phyloP scores from a whole-genome alignment of 2,329 filamentous ascomycete genomes.

The Fusarium lyarnte region DNA sequence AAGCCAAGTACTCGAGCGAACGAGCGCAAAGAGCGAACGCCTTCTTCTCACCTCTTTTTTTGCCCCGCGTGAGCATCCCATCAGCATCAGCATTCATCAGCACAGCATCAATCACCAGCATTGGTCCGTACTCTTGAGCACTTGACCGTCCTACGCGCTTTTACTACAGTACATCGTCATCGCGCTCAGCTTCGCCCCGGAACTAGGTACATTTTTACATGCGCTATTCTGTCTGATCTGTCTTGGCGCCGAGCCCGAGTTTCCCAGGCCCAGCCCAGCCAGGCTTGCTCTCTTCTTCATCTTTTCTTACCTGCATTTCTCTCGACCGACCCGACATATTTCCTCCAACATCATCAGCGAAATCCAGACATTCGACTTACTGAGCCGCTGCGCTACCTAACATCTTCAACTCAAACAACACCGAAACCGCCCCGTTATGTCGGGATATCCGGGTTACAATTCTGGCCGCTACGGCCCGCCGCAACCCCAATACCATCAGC shows the following conservation, averaged over 20 bases:
- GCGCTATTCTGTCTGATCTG: slow-evolving; percentile 21
- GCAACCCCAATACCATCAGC: slow-evolving; percentile 46
- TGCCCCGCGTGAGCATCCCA: slow-evolving; percentile 32
- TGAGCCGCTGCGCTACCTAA: background rate
- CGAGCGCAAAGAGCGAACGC: background rate
- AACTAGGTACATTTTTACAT: slow-evolving; percentile 23
- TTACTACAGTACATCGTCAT: slow-evolving; percentile 15
- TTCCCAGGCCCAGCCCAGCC: slow-evolving; percentile 11
- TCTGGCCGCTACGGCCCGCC: slow-evolving; percentile 55
- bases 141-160: slow-evolving; percentile 9
- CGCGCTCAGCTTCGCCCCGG: slow-evolving; percentile 10
- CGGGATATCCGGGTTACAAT: slow-evolving; percentile 69
- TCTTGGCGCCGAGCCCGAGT: slow-evolving; percentile 35
- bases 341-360: background rate
- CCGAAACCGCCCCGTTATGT: slow-evolving; percentile 57
- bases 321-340: slow-evolving; percentile 20
- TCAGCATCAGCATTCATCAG: slow-evolving; percentile 20
- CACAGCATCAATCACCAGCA: slow-evolving; percentile 15
- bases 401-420: background rate
- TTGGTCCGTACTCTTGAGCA: background rate
- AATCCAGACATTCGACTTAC: background rate
- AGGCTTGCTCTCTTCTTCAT: slow-evolving; percentile 2
- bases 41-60: background rate
- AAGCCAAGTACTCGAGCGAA: background rate
- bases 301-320: slow-evolving; percentile 21